Conservation (phyloP, 768 basidiomycete species). For the Lepiota venenata region DNA sequence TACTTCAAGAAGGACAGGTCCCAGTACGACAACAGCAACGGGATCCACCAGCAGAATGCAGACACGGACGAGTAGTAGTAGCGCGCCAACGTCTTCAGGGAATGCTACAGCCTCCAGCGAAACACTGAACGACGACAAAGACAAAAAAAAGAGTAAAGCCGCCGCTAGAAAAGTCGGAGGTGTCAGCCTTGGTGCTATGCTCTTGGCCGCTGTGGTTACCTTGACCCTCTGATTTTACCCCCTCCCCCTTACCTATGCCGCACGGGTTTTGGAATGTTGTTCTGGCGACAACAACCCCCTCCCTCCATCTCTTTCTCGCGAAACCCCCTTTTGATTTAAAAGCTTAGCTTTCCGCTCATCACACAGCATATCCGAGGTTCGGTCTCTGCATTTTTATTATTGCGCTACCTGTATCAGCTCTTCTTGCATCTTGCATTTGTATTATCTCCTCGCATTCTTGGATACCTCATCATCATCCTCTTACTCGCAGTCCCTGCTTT, state of each 20-base stretch:
- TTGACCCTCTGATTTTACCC: conserved; percentile 8
- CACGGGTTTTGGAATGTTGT: too few relatives aligned
- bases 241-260: too few relatives aligned
- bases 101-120: not conserved
- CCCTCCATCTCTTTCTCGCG: not conserved
- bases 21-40: too few relatives aligned
- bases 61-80: too few relatives aligned
- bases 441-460: too few relatives aligned
- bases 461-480: too few relatives aligned
- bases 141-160: too few relatives aligned
- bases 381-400: conserved; percentile 19
- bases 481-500: too few relatives aligned
- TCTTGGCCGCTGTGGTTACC: conserved; percentile 1
- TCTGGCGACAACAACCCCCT: not conserved
- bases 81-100: not conserved
- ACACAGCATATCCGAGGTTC: not conserved
- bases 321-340: conserved; percentile 6
- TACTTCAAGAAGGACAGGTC: too few relatives aligned
- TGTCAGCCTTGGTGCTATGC: not conserved
- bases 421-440: not conserved
- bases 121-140: not conserved
- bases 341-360: not conserved
- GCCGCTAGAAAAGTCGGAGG: not conserved
- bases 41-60: too few relatives aligned
- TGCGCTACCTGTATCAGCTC: conserved; percentile 21